Conservation (phyloP, 495 filamentous ascomycete species). For the Podospora bellae-mahoneyi region DNA sequence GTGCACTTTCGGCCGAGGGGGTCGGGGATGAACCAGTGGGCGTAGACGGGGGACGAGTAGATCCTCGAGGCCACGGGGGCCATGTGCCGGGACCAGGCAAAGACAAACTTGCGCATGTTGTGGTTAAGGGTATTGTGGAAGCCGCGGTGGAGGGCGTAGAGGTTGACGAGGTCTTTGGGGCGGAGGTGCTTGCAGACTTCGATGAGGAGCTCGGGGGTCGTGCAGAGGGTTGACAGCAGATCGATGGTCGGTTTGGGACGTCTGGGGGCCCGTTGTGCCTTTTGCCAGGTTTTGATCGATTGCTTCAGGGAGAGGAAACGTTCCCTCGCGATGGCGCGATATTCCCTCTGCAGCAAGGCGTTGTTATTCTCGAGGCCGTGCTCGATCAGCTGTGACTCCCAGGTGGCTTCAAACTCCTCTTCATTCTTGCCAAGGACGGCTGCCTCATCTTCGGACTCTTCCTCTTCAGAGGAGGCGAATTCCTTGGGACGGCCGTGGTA, state of each 20-base stretch:
- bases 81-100: conserved; percentile 28
- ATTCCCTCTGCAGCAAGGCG: conserved; percentile 15
- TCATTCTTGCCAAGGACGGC: not conserved
- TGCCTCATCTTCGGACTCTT: conserved; percentile 10
- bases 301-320: conserved; percentile 17
- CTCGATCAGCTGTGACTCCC: conserved; percentile 12
- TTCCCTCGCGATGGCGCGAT: conserved; percentile 14
- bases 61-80: conserved; percentile 45
- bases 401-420: conserved; percentile 14
- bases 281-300: conserved; percentile 10
- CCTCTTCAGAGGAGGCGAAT: not conserved
- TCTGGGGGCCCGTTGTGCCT: not conserved
- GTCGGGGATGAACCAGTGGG: conserved; percentile 43
- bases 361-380: conserved; percentile 11
- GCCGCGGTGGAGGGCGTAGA: conserved; percentile 55
- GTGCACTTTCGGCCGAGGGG: conserved; percentile 35
- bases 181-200: conserved; percentile 49
- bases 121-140: conserved; percentile 54
- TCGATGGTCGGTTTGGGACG: conserved; percentile 36
- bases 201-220: conserved; percentile 48
- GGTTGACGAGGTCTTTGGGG: conserved; percentile 47
- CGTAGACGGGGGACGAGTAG: conserved; percentile 53
- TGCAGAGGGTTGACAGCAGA: conserved; percentile 49
- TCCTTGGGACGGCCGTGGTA: not conserved
- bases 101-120: conserved; percentile 40